Evolutionary conservation across 2,329 filamentous ascomycete genomes (phyloP).

Genomic region (Hirsutella rhossiliensis): DNA sequence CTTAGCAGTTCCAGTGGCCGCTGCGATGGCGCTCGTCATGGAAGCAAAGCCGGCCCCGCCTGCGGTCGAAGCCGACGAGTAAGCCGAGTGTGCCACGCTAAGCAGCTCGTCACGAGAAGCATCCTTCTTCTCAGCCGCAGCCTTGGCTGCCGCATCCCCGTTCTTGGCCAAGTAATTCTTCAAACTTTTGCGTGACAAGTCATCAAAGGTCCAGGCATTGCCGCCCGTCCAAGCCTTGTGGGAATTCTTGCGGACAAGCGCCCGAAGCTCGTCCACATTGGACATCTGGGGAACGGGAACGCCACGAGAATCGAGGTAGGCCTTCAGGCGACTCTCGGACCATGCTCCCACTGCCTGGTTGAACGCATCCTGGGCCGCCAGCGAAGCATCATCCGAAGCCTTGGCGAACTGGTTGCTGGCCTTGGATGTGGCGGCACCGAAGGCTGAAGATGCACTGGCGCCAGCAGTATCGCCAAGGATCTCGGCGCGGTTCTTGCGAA

Average conservation of each 20-base stretch:
- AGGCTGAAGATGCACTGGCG: slow-evolving; percentile 45
- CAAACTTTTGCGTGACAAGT: slow-evolving; percentile 59
- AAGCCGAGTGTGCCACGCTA: slow-evolving; percentile 49
- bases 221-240: slow-evolving; percentile 58
- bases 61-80: slow-evolving; percentile 44
- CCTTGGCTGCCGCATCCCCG: slow-evolving; percentile 42
- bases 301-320: slow-evolving; percentile 65
- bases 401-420: slow-evolving; percentile 67
- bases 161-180: slow-evolving; percentile 42
- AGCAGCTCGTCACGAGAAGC: slow-evolving; percentile 63
- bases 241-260: slow-evolving; percentile 59
- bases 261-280: slow-evolving; percentile 61
- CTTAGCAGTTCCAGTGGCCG: slow-evolving; percentile 55
- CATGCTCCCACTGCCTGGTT: slow-evolving; percentile 48
- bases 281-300: slow-evolving; percentile 61
- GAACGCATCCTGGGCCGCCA: slow-evolving; percentile 55
- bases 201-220: slow-evolving; percentile 70
- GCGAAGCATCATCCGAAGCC: slow-evolving; percentile 56
- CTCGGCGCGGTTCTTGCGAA: slow-evolving; percentile 73
- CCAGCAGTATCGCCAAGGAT: slow-evolving; percentile 54
- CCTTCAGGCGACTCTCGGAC: slow-evolving; percentile 69
- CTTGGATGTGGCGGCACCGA: slow-evolving; percentile 61
- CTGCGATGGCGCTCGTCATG: slow-evolving; percentile 56
- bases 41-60: slow-evolving; percentile 51
- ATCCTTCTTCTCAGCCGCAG: slow-evolving; percentile 49